These are phyloP conservation scores for Pleurozium schreberi DNA, from an alignment of 225 moss, liverwort and hornwort species.

Conservation along the genomic window DNA sequence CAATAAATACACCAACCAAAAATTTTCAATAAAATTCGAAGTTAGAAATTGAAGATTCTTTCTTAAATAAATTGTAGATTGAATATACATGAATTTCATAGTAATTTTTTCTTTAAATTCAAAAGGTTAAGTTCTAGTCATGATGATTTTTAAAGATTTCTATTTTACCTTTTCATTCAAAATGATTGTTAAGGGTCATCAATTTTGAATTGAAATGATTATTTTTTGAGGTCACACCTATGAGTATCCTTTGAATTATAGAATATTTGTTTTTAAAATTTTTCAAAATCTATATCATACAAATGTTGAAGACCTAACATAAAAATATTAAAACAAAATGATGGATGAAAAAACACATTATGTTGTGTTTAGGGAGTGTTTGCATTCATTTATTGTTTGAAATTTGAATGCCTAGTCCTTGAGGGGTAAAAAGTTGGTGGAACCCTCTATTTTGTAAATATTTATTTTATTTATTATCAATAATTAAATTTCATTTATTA, in stretches of 20 bases:
- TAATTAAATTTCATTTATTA: background rate
- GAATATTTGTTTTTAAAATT: background rate
- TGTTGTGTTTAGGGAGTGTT: rapidly evolving
- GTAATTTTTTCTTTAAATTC: background rate
- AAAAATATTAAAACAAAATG: background rate
- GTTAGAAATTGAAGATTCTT: rapidly evolving
- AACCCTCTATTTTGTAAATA: background rate
- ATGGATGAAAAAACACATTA: background rate
- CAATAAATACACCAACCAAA: background rate
- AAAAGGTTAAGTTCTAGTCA: background rate
- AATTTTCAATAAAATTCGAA: background rate
- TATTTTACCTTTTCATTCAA: too few relatives aligned
- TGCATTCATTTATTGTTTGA: rapidly evolving
- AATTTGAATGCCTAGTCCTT: background rate
- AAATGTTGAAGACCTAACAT: background rate
- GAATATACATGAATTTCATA: too few relatives aligned
- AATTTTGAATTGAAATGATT: background rate
- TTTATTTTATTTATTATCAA: background rate
- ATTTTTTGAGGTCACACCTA: background rate
- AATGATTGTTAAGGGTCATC: background rate
- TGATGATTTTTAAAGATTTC: too few relatives aligned
- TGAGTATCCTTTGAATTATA: rapidly evolving
- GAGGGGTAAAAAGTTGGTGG: background rate
- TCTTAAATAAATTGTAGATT: background rate
- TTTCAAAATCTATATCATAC: background rate